Base-by-base conservation (phyloP, 352 stramenopile genomes). In the Phytophthora melonis region DNA sequence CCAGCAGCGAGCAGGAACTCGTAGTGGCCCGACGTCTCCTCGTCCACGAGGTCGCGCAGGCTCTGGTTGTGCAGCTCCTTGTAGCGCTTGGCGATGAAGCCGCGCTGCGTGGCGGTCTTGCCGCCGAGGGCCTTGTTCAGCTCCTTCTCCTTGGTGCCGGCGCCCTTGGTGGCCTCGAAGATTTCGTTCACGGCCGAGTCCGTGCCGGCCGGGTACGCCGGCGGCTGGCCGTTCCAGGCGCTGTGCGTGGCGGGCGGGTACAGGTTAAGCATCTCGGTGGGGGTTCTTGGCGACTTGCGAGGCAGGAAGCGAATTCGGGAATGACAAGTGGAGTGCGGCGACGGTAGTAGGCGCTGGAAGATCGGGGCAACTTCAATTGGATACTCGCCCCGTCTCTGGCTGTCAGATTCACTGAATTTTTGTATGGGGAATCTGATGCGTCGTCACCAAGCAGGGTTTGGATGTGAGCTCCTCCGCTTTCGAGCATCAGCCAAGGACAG, bases 161-260 rank as follows among this genome's bases (percentile, higher is more conserved):
- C 58, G 63, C 87, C 85, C 66, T 88, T 84, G 68, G 81, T 91
- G 63, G 88, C 88, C 54, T 86, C 70, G 62, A 83, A 72, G 72
- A 94, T 93, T 49, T 91, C 78, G 70, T 94, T 78, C 61, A 73
- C 78, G 21, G 75, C 66, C 67, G 75, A 80, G 63, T 95, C 87
- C 62, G 91, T 84, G 52, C 82, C 75, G 9, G 78, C 65, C 19
- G 77, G 77, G 76, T 83, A 91, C 32, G 66, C 58, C 27, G 84
- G 66, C 59, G 68, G 32, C 27, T 72, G 43, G 77, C 87, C 87
- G 58, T 87, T 84, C 81, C 86, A 91, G 56, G 86, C 67, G 61
- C 78, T 86, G 81, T 95, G 83, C 47, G 85, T 82, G 39, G 82
- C 80, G 56, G 84, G 84, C 39, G 88, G 85, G 83, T 95, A 95